Base-by-base conservation (phyloP, 768 basidiomycete species). In the Hericium erinaceus region DNA sequence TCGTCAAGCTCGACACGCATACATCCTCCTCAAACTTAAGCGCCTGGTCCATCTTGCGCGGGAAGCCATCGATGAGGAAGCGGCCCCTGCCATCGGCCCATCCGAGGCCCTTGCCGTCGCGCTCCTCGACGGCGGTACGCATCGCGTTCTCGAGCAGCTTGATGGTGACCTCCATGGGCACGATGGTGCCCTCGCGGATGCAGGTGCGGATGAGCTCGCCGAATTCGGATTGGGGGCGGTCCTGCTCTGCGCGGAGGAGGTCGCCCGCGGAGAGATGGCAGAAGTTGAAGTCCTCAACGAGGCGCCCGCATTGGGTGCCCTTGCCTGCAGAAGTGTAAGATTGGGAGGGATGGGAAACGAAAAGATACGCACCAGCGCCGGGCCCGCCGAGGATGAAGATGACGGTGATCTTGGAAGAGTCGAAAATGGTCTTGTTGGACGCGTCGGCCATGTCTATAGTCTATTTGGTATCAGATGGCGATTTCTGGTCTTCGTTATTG, bases 41-140 rank as follows among this genome's bases (percentile, higher is more conserved):
- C 0, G 95, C 95, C 73, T 99, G 97, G 69, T 99, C 97, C 93
- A 98, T 94, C 77, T 98, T 94, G 60, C 95, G 82, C 56, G 95
- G 97, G 73, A 98, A 98, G 1, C 95, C 97, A 61, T 99, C 95
- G 60, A 99, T 85, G 64, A 98, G 78, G 77, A 98, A 99, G 49
- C 92, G 84, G 38, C 91, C 92, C 54, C 73, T 75, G 24, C 87
- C 90, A 37, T 80, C 73, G 9, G 69, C 70, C 92, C 92, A 94
- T 20, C 81, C 84, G 7, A 77, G 73, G 11, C 75, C 74, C 0
- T 71, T 57, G 52, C 68, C 70, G 18, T 65, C 64, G 66, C 79
- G 72, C 37, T 72, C 64, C 48, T 55, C 64, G 40, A 94, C 68
- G 12, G 81, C 81, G 41, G 72, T 80, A 22, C 69, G 65, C 89